These are phyloP conservation scores for Cystobasidium pallidum DNA, from an alignment of 1,284 basidiomycete species.

Conservation along the genomic window DNA sequence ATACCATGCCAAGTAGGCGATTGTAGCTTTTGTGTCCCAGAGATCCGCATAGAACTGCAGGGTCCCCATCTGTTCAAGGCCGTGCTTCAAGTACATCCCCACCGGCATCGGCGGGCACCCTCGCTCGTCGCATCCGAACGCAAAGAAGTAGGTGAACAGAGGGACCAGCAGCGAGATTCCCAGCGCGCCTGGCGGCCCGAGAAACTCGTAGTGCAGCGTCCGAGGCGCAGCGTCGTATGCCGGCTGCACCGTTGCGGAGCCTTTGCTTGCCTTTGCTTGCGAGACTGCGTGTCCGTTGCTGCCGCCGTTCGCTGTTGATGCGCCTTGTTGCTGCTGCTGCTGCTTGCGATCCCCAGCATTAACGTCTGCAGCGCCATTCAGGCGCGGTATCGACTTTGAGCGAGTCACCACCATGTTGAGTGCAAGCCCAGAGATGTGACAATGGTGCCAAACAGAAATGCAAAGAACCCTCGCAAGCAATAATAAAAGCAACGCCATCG, in stretches of 20 bases:
- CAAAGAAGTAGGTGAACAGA: conserved; percentile 57
- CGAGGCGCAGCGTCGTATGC: conserved; percentile 47
- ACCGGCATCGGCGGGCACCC: conserved; percentile 51
- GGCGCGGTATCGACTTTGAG: conserved; percentile 22
- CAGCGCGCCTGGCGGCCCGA: conserved; percentile 57
- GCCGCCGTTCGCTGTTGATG: conserved; percentile 2
- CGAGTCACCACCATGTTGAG: conserved; percentile 21
- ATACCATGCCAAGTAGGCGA: conserved; percentile 88
- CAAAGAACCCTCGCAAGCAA: too few relatives aligned
- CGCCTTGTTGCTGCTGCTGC: not conserved
- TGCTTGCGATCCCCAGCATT: conserved; percentile 1
- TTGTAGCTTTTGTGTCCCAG: conserved; percentile 76
- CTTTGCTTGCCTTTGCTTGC: conserved; percentile 22
- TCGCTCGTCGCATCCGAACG: conserved; percentile 48
- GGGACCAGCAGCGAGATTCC: conserved; percentile 57
- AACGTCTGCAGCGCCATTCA: conserved; percentile 1
- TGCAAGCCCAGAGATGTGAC: not conserved
- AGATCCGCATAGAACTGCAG: conserved; percentile 69
- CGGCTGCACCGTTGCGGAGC: conserved; percentile 7
- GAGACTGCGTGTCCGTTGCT: conserved; percentile 8
- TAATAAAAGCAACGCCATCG: not conserved
- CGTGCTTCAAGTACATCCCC: conserved; percentile 42
- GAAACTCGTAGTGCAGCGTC: conserved; percentile 50
- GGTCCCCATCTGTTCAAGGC: conserved; percentile 57
- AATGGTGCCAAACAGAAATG: not conserved